These are phyloP conservation scores for Cercospora berteroae DNA, from an alignment of 2,329 filamentous ascomycete genomes.

Conservation along the genomic window DNA sequence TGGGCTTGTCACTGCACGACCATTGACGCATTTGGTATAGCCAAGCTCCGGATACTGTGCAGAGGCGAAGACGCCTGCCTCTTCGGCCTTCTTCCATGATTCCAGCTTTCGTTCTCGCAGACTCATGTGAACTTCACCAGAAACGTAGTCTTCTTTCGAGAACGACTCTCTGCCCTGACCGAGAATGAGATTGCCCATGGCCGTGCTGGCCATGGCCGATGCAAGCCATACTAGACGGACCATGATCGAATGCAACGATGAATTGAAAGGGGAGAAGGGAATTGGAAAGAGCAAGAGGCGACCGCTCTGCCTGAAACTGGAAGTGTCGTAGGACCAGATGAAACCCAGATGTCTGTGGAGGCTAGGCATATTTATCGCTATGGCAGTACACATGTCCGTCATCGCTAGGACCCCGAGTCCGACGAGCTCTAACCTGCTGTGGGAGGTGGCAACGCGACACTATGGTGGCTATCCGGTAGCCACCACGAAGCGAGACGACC, in stretches of 20 bases:
- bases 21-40: conserved; percentile 11
- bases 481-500: background rate
- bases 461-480: conserved; percentile 4
- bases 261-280: background rate
- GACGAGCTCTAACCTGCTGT: background rate
- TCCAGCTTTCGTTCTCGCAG: background rate
- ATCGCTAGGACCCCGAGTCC: background rate
- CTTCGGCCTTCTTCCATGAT: conserved; percentile 5
- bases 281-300: background rate
- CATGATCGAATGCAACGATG: background rate
- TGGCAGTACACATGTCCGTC: background rate
- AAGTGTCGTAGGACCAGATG: background rate
- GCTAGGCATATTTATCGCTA: background rate
- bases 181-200: background rate
- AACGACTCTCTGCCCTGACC: conserved; percentile 2
- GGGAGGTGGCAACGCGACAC: conserved; percentile 1
- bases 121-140: conserved; percentile 5
- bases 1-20: background rate
- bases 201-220: background rate
- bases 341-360: background rate
- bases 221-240: background rate
- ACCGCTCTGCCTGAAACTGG: background rate
- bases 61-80: conserved; percentile 4
- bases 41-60: conserved; percentile 10
- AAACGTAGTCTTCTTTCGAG: conserved; percentile 4